phyloP scores from a whole-genome alignment of 2,329 filamentous ascomycete species.

The Aspergillus unguis region DNA sequence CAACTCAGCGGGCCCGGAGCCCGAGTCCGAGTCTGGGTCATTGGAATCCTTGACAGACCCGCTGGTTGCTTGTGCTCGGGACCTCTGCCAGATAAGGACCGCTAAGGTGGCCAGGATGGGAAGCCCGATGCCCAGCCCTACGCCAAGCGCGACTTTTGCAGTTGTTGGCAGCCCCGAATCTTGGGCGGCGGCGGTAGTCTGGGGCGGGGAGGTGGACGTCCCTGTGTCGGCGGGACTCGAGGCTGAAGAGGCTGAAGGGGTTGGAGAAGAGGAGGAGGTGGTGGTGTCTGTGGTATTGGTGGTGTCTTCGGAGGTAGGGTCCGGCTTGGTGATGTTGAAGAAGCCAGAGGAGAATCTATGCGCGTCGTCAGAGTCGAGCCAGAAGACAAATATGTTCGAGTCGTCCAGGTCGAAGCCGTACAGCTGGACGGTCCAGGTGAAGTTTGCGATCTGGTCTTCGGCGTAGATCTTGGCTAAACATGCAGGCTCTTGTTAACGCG shows the following conservation, averaged over 20 bases:
- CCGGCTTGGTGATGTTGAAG: slow-evolving; percentile 18
- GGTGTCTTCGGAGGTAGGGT: not conserved
- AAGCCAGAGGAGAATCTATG: too few relatives aligned
- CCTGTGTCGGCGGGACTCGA: not conserved
- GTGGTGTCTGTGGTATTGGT: not conserved
- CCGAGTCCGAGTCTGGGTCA: not conserved
- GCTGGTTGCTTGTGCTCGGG: not conserved
- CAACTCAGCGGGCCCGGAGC: not conserved
- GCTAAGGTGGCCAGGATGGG: not conserved
- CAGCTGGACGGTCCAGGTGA: slow-evolving; percentile 19
- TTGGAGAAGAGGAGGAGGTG: not conserved
- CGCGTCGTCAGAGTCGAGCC: slow-evolving; percentile 18
- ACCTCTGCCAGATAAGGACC: not conserved
- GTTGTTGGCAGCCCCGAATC: not conserved
- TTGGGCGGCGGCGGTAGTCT: not conserved
- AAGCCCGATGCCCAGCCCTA: not conserved
- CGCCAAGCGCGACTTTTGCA: not conserved
- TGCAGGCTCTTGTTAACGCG: not conserved
- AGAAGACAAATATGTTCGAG: slow-evolving; percentile 20
- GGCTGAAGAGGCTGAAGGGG: not conserved
- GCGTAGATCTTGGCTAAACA: slow-evolving; percentile 13
- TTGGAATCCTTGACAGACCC: not conserved
- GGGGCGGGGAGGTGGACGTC: not conserved
- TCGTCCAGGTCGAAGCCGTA: slow-evolving; percentile 14
- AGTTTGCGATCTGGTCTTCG: slow-evolving; percentile 12